phyloP scores from a whole-genome alignment of 805 yeast species.

The Metschnikowia shivogae region DNA sequence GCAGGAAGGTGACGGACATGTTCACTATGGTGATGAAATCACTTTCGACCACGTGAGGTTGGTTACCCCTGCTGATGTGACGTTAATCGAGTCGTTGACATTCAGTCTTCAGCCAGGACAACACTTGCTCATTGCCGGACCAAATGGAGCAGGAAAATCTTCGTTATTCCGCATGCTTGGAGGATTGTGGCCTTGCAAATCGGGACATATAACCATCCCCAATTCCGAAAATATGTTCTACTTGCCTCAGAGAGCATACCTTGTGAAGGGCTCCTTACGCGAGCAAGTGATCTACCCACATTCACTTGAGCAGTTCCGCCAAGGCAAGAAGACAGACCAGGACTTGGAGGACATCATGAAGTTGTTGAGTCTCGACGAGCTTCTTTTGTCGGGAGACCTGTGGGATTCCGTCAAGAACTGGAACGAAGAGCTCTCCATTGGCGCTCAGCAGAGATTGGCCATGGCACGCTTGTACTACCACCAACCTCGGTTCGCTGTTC shows the following conservation, averaged over 20 bases:
- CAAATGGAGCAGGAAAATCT: slow-evolving; percentile 95
- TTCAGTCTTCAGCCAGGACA: slow-evolving; percentile 78
- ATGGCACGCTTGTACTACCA: slow-evolving; percentile 92
- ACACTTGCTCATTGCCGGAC: slow-evolving; percentile 86
- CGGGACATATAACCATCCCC: slow-evolving; percentile 60
- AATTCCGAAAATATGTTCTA: slow-evolving; percentile 68
- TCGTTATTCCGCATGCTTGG: slow-evolving; percentile 87
- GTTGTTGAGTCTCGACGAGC: slow-evolving; percentile 56
- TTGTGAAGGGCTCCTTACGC: slow-evolving; percentile 72
- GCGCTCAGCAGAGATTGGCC: slow-evolving; percentile 90
- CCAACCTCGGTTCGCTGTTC: slow-evolving; percentile 86
- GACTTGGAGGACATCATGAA: slow-evolving; percentile 51
- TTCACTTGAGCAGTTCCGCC: slow-evolving; percentile 52
- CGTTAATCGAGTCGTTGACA: slow-evolving; percentile 58
- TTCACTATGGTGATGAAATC: slow-evolving; percentile 48
- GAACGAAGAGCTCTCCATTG: slow-evolving; percentile 84
- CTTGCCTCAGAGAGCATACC: slow-evolving; percentile 88
- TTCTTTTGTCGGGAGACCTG: slow-evolving; percentile 33
- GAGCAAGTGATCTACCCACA: slow-evolving; percentile 92
- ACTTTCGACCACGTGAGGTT: slow-evolving; percentile 75
- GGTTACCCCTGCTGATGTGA: slow-evolving; percentile 79
- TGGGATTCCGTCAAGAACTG: slow-evolving; percentile 72
- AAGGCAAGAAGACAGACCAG: slow-evolving; percentile 39
- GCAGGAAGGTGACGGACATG: slow-evolving; percentile 19
- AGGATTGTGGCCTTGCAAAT: slow-evolving; percentile 84